Conservation (phyloP, 192 early-diverging fungal genomes). For the Dissophora ornata region DNA sequence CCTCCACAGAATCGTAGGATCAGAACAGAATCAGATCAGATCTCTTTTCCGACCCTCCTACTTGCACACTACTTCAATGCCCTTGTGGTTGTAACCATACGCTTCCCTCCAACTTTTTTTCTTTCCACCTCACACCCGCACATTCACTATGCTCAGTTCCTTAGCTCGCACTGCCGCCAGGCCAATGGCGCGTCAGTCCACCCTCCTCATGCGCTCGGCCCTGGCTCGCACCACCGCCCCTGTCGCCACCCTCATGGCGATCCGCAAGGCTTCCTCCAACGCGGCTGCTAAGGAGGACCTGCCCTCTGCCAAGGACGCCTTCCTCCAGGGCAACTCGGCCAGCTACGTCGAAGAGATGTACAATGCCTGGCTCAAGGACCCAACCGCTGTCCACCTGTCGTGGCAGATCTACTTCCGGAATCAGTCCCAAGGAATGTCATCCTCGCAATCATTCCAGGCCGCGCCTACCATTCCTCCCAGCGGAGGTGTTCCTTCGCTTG, state of each 20-base stretch:
- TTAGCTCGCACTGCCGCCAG: slow-evolving; percentile 24
- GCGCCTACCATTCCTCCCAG: slow-evolving; percentile 84
- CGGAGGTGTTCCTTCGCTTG: slow-evolving; percentile 67
- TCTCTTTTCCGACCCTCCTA: neutral
- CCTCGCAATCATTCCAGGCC: slow-evolving; percentile 80
- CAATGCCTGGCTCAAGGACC: slow-evolving; percentile 90
- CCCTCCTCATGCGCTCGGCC: slow-evolving; percentile 31
- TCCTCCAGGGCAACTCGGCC: slow-evolving; percentile 87
- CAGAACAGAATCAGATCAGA: slow-evolving; percentile 4
- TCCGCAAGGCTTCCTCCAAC: slow-evolving; percentile 36
- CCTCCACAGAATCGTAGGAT: slow-evolving; percentile 11
- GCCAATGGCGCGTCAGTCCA: slow-evolving; percentile 23
- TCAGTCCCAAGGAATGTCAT: slow-evolving; percentile 71
- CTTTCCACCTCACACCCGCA: neutral
- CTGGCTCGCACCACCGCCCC: slow-evolving; percentile 25
- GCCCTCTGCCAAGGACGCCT: slow-evolving; percentile 78
- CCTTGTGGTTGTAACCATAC: slow-evolving; percentile 20
- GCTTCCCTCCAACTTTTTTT: neutral
- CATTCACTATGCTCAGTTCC: neutral
- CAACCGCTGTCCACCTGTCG: slow-evolving; percentile 90
- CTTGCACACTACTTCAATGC: slow-evolving; percentile 22
- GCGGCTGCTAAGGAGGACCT: slow-evolving; percentile 29
- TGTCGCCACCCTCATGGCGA: slow-evolving; percentile 31
- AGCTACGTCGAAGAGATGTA: slow-evolving; percentile 97
- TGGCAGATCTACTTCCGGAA: slow-evolving; percentile 98